Evolutionary conservation across 2,329 filamentous ascomycete genomes (phyloP).

Genomic region (Sporothrix pallida): DNA sequence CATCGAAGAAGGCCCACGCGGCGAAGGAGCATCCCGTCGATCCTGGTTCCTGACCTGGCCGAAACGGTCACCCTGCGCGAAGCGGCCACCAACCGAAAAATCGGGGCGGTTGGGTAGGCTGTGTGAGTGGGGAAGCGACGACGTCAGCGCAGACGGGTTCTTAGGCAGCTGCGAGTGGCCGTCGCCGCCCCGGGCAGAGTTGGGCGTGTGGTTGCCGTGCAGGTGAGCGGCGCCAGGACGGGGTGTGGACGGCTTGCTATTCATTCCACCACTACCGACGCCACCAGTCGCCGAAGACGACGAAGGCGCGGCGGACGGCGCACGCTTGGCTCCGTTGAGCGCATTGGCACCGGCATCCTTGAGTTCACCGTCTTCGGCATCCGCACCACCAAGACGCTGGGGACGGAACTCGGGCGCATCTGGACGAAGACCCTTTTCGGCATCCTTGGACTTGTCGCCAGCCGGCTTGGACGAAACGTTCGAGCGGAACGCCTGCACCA

Average conservation of each 20-base stretch:
- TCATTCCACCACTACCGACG: neutral
- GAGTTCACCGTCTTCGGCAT: conserved; percentile 76
- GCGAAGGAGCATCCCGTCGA: conserved; percentile 33
- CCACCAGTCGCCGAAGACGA: conserved; percentile 22
- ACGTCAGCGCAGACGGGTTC: conserved; percentile 46
- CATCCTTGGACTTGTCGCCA: conserved; percentile 36
- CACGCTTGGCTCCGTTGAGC: conserved; percentile 39
- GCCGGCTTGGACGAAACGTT: conserved; percentile 50
- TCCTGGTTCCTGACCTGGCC: conserved; percentile 40
- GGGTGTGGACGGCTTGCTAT: conserved; percentile 42
- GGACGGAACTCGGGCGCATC: conserved; percentile 71
- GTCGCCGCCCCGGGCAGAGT: conserved; percentile 2
- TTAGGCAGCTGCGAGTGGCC: conserved; percentile 32
- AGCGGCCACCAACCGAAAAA: conserved; percentile 38
- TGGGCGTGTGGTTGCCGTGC: neutral
- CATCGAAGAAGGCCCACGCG: neutral
- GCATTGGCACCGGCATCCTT: conserved; percentile 53
- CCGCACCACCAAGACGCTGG: conserved; percentile 46
- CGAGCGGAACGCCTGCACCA: conserved; percentile 74
- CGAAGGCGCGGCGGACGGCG: neutral
- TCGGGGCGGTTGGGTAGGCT: conserved; percentile 44
- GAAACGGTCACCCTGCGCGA: conserved; percentile 38
- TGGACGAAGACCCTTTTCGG: conserved; percentile 57
- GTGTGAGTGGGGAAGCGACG: conserved; percentile 41
- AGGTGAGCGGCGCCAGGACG: conserved; percentile 40